Conservation (phyloP, 768 basidiomycete genomes). For the Naganishia onofrii region DNA sequence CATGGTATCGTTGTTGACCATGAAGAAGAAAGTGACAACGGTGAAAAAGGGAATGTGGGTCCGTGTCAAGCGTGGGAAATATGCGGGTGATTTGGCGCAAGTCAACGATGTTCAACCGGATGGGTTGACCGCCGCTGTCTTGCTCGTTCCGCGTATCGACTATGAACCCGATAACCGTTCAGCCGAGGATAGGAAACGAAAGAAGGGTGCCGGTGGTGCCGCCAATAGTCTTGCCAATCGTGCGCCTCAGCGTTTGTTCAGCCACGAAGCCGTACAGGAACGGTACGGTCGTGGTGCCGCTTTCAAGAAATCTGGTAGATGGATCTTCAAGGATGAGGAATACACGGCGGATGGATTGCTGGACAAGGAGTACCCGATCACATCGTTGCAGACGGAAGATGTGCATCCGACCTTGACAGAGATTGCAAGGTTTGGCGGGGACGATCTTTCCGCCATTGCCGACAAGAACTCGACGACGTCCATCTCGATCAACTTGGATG, state of each 20-base stretch:
- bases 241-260: constrained; percentile 88
- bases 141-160: constrained; percentile 97
- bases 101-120: constrained; percentile 84
- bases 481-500: constrained; percentile 70
- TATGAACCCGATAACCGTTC: constrained; percentile 79
- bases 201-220: constrained; percentile 62
- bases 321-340: constrained; percentile 86
- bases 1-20: constrained; percentile 92
- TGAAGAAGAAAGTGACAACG: constrained; percentile 87
- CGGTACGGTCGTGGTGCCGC: constrained; percentile 78
- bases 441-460: constrained; percentile 52
- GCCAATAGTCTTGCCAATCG: constrained; percentile 57
- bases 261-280: constrained; percentile 73
- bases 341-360: constrained; percentile 85
- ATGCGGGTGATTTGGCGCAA: constrained; percentile 90
- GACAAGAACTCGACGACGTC: constrained; percentile 63
- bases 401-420: constrained; percentile 95
- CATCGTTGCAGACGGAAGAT: constrained; percentile 73
- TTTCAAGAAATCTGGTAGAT: constrained; percentile 57
- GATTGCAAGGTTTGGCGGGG: constrained; percentile 81
- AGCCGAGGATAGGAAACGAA: constrained; percentile 63
- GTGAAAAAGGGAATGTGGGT: constrained; percentile 89
- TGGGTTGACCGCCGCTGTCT: constrained; percentile 81
- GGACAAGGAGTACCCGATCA: constrained; percentile 89
- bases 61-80: constrained; percentile 87